Evolutionary conservation across 1,284 basidiomycete genomes (phyloP).

Genomic region (Sanghuangporus baumii): DNA sequence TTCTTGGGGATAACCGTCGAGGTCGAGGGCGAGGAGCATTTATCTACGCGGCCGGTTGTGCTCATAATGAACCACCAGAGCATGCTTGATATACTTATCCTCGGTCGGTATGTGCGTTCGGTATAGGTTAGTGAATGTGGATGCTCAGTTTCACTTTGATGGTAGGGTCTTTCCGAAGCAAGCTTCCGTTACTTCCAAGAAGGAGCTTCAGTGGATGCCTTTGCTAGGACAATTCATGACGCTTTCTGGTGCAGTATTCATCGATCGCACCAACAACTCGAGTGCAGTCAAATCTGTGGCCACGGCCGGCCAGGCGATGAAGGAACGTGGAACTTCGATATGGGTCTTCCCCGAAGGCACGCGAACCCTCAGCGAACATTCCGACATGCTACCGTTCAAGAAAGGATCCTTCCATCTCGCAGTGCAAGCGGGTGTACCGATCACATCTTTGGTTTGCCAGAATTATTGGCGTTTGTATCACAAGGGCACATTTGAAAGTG

Average conservation of each 20-base stretch:
- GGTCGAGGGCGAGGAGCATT: conserved; percentile 84
- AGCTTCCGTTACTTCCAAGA: conserved; percentile 91
- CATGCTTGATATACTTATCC: conserved; percentile 80
- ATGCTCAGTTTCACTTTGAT: neutral
- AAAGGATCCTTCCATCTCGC: conserved; percentile 98
- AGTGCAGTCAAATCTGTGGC: conserved; percentile 74
- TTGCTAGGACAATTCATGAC: conserved; percentile 89
- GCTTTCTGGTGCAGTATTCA: conserved; percentile 89
- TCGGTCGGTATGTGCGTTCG: conserved; percentile 61
- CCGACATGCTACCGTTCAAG: conserved; percentile 84
- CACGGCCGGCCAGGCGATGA: conserved; percentile 81
- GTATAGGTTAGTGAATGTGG: conserved; percentile 3
- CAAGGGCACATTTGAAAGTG: conserved; percentile 72
- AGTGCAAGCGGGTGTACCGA: conserved; percentile 81
- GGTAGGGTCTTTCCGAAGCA: conserved; percentile 77
- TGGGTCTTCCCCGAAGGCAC: conserved; percentile 96
- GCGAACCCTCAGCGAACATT: conserved; percentile 62
- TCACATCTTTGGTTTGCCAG: conserved; percentile 90
- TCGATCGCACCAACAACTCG: conserved; percentile 82
- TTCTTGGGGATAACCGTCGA: conserved; percentile 68
- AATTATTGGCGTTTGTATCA: conserved; percentile 90
- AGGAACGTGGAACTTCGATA: conserved; percentile 65
- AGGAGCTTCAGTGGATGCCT: conserved; percentile 83
- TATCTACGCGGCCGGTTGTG: conserved; percentile 65
- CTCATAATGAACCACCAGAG: conserved; percentile 93